phyloP scores from a whole-genome alignment of 306 rosid species.

The Cicer chorassanicum region DNA sequence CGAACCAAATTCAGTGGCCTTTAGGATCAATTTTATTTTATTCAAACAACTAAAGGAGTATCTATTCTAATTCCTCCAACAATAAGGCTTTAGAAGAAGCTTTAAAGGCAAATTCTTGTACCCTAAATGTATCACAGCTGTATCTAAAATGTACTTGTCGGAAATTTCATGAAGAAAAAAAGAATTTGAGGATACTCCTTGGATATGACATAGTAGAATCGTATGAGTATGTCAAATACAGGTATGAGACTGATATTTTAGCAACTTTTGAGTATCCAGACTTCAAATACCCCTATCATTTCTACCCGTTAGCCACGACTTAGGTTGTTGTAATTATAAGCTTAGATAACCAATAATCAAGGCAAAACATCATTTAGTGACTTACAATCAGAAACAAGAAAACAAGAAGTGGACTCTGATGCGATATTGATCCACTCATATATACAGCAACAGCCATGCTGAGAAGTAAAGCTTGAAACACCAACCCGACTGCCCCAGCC shows the following conservation, averaged over 20 bases:
- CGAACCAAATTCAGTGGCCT: not conserved
- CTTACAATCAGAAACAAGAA: slow-evolving; percentile 91
- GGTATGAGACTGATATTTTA: not conserved
- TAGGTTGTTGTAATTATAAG: slow-evolving; percentile 15
- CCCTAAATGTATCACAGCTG: not conserved
- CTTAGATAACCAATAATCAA: slow-evolving; percentile 29
- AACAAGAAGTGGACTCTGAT: slow-evolving; percentile 75
- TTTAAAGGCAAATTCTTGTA: not conserved
- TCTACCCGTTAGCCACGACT: not conserved
- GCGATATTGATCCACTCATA: slow-evolving; percentile 73
- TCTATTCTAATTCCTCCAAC: not conserved
- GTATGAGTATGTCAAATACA: not conserved
- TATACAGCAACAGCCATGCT: slow-evolving; percentile 86
- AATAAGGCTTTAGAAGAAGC: not conserved
- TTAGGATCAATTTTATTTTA: not conserved
- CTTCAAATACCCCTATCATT: slow-evolving; percentile 9
- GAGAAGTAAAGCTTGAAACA: slow-evolving; percentile 90
- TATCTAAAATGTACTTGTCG: not conserved
- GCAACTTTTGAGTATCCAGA: not conserved
- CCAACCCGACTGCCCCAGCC: slow-evolving; percentile 96
- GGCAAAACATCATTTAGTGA: slow-evolving; percentile 31
- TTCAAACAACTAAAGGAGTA: not conserved
- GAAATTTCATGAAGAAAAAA: not conserved
- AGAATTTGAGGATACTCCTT: not conserved
- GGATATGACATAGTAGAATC: not conserved